Evolutionary conservation across 345 rosid species (phyloP).

Genomic region (Litchi chinensis): DNA sequence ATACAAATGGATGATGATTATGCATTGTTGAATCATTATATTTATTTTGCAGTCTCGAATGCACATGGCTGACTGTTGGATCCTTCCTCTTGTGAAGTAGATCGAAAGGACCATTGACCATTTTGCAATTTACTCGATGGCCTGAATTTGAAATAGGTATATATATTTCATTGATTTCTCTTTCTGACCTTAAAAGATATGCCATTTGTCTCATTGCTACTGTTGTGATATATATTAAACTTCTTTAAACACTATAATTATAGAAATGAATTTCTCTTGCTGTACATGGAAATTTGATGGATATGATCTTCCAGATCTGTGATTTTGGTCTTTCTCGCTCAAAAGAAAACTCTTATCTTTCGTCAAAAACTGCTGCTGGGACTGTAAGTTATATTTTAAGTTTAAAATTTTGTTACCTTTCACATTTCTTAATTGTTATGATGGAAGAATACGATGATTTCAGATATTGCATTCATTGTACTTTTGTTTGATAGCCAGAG

Average conservation of each 20-base stretch:
- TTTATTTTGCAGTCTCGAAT: background rate
- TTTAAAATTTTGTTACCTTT: background rate
- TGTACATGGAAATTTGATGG: background rate
- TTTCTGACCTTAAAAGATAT: background rate
- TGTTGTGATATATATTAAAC: background rate
- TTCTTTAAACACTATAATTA: constrained; percentile 2
- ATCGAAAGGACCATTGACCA: background rate
- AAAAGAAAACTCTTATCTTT: constrained; percentile 52
- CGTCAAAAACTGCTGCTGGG: constrained; percentile 61
- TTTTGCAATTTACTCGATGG: background rate
- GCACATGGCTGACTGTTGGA: background rate
- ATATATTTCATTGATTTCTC: background rate
- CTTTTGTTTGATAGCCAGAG: constrained; percentile 44
- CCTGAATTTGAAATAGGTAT: background rate
- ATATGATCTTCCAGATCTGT: constrained; percentile 41
- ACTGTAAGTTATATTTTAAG: constrained; percentile 44
- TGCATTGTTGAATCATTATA: background rate
- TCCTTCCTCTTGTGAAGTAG: background rate
- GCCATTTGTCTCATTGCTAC: constrained; percentile 23
- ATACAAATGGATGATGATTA: background rate
- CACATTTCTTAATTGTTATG: background rate
- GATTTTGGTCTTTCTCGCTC: constrained; percentile 65
- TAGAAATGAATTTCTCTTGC: constrained; percentile 25
- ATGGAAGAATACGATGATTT: background rate
- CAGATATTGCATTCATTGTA: background rate